These are phyloP conservation scores for Suillus hirtellus DNA, from an alignment of 768 basidiomycete species.

Conservation along the genomic window DNA sequence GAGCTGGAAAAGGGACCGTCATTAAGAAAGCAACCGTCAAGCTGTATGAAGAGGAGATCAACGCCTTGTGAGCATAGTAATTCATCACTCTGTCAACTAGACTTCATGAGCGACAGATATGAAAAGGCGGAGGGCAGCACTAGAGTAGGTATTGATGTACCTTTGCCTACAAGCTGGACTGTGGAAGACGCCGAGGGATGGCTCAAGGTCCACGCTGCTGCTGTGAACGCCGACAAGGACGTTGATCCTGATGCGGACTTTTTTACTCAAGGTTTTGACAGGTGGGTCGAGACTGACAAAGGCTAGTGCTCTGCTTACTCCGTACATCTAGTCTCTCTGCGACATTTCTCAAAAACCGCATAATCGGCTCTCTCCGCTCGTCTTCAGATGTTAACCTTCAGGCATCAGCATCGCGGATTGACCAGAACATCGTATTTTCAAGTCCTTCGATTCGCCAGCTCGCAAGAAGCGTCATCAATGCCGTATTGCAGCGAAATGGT, in stretches of 20 bases:
- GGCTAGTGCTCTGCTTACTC: neutral
- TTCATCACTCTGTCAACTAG: neutral
- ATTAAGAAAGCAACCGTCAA: slow-evolving; percentile 39
- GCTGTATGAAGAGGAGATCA: slow-evolving; percentile 47
- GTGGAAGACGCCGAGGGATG: slow-evolving; percentile 21
- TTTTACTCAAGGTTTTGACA: slow-evolving; percentile 39
- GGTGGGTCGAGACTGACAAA: slow-evolving; percentile 21
- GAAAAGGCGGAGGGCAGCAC: slow-evolving; percentile 30
- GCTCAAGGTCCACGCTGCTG: slow-evolving; percentile 27
- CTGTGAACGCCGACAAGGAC: slow-evolving; percentile 10
- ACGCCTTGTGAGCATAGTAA: slow-evolving; percentile 38
- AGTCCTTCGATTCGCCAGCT: slow-evolving; percentile 42
- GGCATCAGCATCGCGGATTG: slow-evolving; percentile 27
- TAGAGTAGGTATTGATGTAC: slow-evolving; percentile 19
- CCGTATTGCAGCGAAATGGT: slow-evolving; percentile 11
- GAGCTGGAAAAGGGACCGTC: slow-evolving; percentile 48
- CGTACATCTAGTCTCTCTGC: slow-evolving; percentile 25
- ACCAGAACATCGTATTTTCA: slow-evolving; percentile 35
- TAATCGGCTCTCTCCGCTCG: slow-evolving; percentile 26
- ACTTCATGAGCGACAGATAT: slow-evolving; percentile 27
- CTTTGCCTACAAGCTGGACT: slow-evolving; percentile 29
- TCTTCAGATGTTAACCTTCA: slow-evolving; percentile 29
- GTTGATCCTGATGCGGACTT: slow-evolving; percentile 25
- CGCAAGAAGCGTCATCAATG: slow-evolving; percentile 21
- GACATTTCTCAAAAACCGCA: slow-evolving; percentile 29